These are phyloP conservation scores for Alloteropsis semialata DNA, from an alignment of 176 grass and related monocot species.

Conservation along the genomic window DNA sequence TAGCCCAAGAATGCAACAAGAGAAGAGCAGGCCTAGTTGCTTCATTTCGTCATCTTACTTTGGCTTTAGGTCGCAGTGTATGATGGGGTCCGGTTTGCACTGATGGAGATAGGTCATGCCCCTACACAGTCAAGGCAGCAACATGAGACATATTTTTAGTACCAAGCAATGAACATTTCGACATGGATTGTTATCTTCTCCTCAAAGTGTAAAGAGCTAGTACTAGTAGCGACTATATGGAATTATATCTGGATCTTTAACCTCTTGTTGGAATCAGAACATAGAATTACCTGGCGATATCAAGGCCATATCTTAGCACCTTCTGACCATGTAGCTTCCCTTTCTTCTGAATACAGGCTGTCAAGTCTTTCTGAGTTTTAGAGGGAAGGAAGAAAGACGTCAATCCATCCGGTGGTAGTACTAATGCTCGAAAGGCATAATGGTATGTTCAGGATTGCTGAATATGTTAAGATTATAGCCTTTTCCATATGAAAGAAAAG, in stretches of 20 bases:
- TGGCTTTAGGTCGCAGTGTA: constrained; percentile 95
- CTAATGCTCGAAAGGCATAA: neutral
- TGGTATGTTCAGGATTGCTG: neutral
- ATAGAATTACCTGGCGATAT: constrained; percentile 75
- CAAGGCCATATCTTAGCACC: constrained; percentile 86
- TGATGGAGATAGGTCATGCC: constrained; percentile 99
- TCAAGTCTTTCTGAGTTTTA: constrained; percentile 58
- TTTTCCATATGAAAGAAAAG: neutral
- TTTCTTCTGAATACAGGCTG: constrained; percentile 86
- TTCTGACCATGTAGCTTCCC: constrained; percentile 70
- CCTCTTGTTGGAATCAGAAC: neutral
- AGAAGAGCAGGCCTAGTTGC: neutral
- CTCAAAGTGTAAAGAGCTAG: neutral
- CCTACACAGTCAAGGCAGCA: constrained; percentile 44
- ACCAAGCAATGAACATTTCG: neutral
- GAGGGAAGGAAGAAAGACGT: neutral
- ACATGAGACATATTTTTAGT: neutral
- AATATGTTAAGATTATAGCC: neutral
- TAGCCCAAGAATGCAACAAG: neutral
- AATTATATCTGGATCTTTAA: neutral
- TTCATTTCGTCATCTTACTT: constrained; percentile 93
- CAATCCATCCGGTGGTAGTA: neutral
- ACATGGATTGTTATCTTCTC: neutral
- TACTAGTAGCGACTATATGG: neutral
- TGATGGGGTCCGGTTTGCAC: constrained; percentile 91